A percentile compares a stretch with the other conserved stretches of the same genome.
phyloP scores from a whole-genome alignment of 2,329 filamentous ascomycete genomes.

The Lachnellula subtilissima region DNA sequence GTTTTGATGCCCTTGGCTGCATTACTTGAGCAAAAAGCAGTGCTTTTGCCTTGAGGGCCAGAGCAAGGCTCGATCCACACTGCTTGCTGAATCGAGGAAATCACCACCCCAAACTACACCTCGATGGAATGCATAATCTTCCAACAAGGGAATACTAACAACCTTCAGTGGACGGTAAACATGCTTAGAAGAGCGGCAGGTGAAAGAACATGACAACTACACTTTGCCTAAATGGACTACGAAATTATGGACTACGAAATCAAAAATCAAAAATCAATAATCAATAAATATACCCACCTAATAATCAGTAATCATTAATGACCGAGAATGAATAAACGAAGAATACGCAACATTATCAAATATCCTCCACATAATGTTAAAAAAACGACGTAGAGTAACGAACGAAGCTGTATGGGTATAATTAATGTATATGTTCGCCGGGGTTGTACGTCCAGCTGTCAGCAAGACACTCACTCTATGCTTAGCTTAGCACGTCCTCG shows the following conservation, averaged over 20 bases:
- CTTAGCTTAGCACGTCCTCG: too few species aligned
- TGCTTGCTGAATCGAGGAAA: neutral
- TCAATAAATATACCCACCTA: too few species aligned
- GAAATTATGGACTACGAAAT: too few species aligned
- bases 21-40: neutral
- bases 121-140: neutral
- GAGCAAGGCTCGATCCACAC: neutral
- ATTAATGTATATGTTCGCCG: neutral
- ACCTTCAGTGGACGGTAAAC: conserved; percentile 7
- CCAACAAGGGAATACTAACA: neutral
- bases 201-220: neutral
- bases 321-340: too few species aligned
- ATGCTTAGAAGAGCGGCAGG: conserved; percentile 8
- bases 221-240: too few species aligned
- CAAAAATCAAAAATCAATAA: too few species aligned
- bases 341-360: too few species aligned
- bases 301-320: too few species aligned
- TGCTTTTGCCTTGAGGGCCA: neutral
- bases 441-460: neutral
- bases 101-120: neutral
- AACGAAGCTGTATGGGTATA: too few species aligned
- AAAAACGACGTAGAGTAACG: too few species aligned
- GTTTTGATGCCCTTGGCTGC: neutral
- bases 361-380: too few species aligned
- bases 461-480: too few species aligned